Base-by-base conservation (phyloP, 228 moss, liverwort and hornwort genomes). In the Sphagnum magellanicum region DNA sequence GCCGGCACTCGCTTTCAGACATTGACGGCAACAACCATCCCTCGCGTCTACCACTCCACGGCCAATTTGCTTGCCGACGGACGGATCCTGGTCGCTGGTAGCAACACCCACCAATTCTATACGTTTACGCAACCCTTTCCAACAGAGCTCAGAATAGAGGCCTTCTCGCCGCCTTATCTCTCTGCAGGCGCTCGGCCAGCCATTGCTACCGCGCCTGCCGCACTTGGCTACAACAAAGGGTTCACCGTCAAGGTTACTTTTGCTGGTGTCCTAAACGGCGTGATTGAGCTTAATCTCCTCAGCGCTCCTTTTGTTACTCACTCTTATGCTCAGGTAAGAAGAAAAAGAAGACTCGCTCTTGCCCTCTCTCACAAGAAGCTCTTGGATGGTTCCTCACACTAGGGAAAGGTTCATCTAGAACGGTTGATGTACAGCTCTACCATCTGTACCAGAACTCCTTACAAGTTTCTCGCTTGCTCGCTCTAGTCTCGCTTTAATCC, bases 41-140 rank as follows among this genome's bases (percentile, higher is more conserved):
- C 90, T 0, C 12, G 93, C n/a, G 0, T 93, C 52, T 93, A 93
- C 70, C 90, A 93, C 70, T 86, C 88, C 64, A 93, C 90, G 3
- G 93, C 93, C 3, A 83, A 83, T 63, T 66, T 93, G 66, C 71
- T 93, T 12, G 73, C 87, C 5, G 89, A 90, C 67, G 90, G 89
- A 0, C 72, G 89, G 59, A 79, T 90, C 50, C 71, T 93, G n/a
- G 2, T 93, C 4, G 93, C 93, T 0, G 90, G 93, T 5, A 87
- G 90, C 81, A 90, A 93, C 68, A 52, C 79, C 0, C 80, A 93
- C 72, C 67, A 69, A 5, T 59, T 52, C 15, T 89, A 91, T 48
- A 93, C 83, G 0, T 85, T 79, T 49, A 71, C 70, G 0, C 83
- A 89, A 0, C 50, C 8, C 0, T 93, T 75, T 46, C 90, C 90